These are phyloP conservation scores for Monosporascus sp. DNA, from an alignment of 2,329 filamentous ascomycete species.

Conservation along the genomic window DNA sequence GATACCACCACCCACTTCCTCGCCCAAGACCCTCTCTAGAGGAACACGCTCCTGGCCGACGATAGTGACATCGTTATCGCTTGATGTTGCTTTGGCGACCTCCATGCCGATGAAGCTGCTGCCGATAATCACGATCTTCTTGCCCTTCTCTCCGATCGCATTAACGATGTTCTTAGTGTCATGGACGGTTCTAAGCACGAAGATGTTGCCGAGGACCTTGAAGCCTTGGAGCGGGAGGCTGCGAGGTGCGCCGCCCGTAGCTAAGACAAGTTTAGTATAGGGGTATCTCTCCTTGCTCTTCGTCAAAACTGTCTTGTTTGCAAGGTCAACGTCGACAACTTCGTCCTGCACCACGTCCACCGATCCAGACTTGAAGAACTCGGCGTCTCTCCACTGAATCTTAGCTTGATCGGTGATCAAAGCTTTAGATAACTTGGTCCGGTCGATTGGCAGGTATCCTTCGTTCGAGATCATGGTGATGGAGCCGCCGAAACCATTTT, in stretches of 20 bases:
- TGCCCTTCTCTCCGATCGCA: constrained; percentile 75
- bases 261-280: constrained; percentile 86
- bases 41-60: constrained; percentile 85
- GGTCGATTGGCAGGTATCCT: constrained; percentile 81
- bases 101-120: constrained; percentile 99
- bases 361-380: constrained; percentile 65
- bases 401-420: constrained; percentile 76
- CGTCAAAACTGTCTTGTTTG: constrained; percentile 66
- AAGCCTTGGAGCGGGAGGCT: constrained; percentile 77
- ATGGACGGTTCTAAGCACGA: constrained; percentile 71
- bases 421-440: constrained; percentile 93
- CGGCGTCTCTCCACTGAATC: constrained; percentile 67
- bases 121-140: constrained; percentile 89
- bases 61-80: constrained; percentile 78
- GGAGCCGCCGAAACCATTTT: constrained; percentile 70
- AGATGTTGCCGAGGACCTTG: constrained; percentile 81
- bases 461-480: constrained; percentile 83
- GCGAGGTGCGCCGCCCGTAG: constrained; percentile 76
- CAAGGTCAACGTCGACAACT: constrained; percentile 73
- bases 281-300: constrained; percentile 62
- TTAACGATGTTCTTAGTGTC: constrained; percentile 72
- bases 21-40: constrained; percentile 80
- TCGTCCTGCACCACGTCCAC: constrained; percentile 55
- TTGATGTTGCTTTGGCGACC: constrained; percentile 75
- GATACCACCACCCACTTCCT: constrained; percentile 74